Conservation (phyloP, 805 yeast species). For the Wickerhamiella australiensis region DNA sequence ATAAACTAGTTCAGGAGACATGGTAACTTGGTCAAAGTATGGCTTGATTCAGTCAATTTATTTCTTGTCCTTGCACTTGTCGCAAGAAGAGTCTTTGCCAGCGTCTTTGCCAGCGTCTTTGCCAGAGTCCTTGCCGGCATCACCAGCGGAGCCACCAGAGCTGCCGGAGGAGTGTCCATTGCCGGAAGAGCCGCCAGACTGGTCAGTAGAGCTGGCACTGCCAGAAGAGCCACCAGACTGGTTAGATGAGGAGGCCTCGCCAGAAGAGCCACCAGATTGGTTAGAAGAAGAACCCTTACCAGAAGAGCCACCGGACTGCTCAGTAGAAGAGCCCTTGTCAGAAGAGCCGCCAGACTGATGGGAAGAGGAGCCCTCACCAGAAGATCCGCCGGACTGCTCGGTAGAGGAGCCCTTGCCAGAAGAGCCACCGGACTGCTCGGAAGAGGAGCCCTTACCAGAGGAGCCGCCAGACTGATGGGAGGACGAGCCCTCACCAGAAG, state of each 20-base stretch:
- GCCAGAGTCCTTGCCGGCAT: not conserved
- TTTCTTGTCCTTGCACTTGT: not conserved
- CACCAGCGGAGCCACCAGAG: not conserved
- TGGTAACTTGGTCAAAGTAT: not conserved
- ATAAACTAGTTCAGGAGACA: not conserved
- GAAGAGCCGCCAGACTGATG: not conserved
- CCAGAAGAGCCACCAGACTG: not conserved
- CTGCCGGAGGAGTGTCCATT: not conserved
- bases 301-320: not conserved
- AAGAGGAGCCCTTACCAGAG: not conserved
- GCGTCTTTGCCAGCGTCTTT: not conserved
- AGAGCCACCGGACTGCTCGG: not conserved
- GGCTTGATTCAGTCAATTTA: not conserved
- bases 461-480: not conserved
- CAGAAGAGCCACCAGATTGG: constrained; percentile 1
- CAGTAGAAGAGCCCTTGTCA: not conserved
- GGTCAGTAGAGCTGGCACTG: not conserved
- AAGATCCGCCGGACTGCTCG: not conserved
- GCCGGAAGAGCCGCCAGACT: not conserved
- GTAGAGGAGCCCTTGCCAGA: not conserved
- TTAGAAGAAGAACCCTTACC: not conserved
- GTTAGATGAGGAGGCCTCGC: not conserved
- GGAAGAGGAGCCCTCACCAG: not conserved
- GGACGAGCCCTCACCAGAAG: not conserved
- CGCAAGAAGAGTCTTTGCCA: not conserved